Evolutionary conservation across 2,329 filamentous ascomycete species (phyloP).

Genomic region (Graphilbum sp.): DNA sequence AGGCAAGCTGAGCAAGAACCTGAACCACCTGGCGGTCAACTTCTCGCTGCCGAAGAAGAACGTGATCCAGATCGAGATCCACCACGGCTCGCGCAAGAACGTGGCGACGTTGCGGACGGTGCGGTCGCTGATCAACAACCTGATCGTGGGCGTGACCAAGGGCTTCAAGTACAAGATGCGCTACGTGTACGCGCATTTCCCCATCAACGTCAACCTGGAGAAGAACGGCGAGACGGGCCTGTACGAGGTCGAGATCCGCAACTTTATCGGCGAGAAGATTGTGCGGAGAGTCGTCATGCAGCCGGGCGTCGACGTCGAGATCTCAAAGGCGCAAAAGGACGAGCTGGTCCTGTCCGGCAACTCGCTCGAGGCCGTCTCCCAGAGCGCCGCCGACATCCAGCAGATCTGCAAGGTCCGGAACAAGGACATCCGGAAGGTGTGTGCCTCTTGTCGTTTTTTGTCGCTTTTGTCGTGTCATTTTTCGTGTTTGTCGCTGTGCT

Average conservation of each 20-base stretch:
- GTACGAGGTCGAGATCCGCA: slow-evolving; percentile 93
- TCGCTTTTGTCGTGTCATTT: background rate
- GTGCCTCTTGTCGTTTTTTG: too few relatives aligned
- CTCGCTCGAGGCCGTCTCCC: slow-evolving; percentile 93
- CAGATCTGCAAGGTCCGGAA: slow-evolving; percentile 99
- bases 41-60: slow-evolving; percentile 79
- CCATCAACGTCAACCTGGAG: slow-evolving; percentile 99
- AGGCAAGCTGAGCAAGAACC: slow-evolving; percentile 95
- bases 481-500: background rate
- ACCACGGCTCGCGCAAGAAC: slow-evolving; percentile 96
- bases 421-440: slow-evolving; percentile 99
- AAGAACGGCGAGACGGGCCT: slow-evolving; percentile 85
- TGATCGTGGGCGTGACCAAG: slow-evolving; percentile 96
- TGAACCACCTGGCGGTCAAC: slow-evolving; percentile 90
- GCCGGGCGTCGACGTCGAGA: slow-evolving; percentile 75
- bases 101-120: slow-evolving; percentile 96
- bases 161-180: slow-evolving; percentile 99
- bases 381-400: slow-evolving; percentile 97
- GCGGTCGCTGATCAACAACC: slow-evolving; percentile 95
- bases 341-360: slow-evolving; percentile 88
- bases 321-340: slow-evolving; percentile 90
- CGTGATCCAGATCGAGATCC: slow-evolving; percentile 90
- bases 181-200: slow-evolving; percentile 99
- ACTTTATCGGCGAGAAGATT: slow-evolving; percentile 99
- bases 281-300: slow-evolving; percentile 85